Base-by-base conservation (phyloP, 306 rosid genomes). In the Rosa rugosa region DNA sequence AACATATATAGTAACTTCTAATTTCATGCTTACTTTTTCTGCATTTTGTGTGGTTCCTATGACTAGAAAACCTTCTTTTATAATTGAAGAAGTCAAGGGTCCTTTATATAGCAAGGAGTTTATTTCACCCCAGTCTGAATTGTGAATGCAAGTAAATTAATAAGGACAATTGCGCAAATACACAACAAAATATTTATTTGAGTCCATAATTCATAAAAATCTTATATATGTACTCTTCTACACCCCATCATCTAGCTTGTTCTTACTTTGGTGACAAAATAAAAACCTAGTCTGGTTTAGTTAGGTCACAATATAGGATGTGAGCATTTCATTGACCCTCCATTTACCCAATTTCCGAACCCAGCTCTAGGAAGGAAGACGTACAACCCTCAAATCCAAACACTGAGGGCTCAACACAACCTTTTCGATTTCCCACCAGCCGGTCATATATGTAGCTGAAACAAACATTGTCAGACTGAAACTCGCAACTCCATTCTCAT, bases 311-410 rank as follows among this genome's bases (percentile, higher is more conserved):
- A 1, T 2, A 16, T 18, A 51, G 59, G 9, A 5, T 14, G 54
- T 6, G 47, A 20, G 42, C 65, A 72, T 16, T 5, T 36, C 36
- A 10, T 36, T 14, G 65, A 64, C 31, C 49, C 65, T 20, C 49
- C 76, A 20, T 42, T 72, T 31, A 72, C 40, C 76, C 31, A 51
- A 38, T 65, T 72, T 38, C 65, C 65, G 11, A 72, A 72, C 14
- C 65, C 46, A 10, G 13, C 20, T 38, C 14, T 12, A 27, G 60
- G 46, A 41, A 18, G 56, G 34, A 51, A 72, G 8, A 18, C n/a
- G n/a, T n/a, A n/a, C 76, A 53, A 51, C 47, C 76, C 11, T 72
- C n/a, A 36, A 49, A 36, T 72, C 65, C 31, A 72, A 20, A 50
- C 76, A 34, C 47, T 36, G 76, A 53, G 65, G 49, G 47, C 2